These are phyloP conservation scores for Vitis hybrid DNA, from an alignment of 177 flowering plant species.

Conservation along the genomic window DNA sequence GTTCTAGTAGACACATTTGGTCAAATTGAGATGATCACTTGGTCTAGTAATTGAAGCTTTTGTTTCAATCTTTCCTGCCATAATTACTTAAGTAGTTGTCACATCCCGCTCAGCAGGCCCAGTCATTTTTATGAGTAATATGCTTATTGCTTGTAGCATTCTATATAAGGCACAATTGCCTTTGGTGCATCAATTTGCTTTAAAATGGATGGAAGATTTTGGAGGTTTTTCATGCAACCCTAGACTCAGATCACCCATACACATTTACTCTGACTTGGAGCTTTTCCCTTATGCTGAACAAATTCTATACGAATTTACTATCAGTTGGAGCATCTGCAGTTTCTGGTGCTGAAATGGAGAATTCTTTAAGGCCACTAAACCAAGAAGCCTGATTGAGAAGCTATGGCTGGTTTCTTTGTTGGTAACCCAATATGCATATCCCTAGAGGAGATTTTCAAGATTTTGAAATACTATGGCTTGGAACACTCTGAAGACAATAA, in stretches of 20 bases:
- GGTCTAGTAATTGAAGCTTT: conserved; percentile 99
- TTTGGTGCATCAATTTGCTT: conserved; percentile 82
- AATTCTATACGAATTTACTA: conserved; percentile 76
- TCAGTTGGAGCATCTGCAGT: conserved; percentile 89
- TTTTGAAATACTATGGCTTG: conserved; percentile 43
- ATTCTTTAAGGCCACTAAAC: conserved; percentile 66
- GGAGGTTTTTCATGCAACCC: conserved; percentile 76
- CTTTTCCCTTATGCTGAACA: conserved; percentile 77
- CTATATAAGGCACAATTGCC: conserved; percentile 90
- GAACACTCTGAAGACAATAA: conserved; percentile 33
- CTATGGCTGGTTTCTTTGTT: conserved; percentile 4
- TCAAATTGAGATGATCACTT: conserved; percentile 95
- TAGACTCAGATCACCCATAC: conserved; percentile 71
- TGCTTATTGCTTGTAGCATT: conserved; percentile 97
- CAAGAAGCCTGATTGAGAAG: conserved; percentile 14
- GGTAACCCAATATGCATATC: conserved; percentile 28
- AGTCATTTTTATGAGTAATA: conserved; percentile 90
- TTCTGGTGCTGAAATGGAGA: conserved; percentile 81
- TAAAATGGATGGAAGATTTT: conserved; percentile 98
- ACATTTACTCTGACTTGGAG: conserved; percentile 67
- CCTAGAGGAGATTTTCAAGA: conserved; percentile 38
- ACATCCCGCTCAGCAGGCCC: conserved; percentile 93
- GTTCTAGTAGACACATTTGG: conserved; percentile 98
- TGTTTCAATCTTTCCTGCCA: conserved; percentile 95
- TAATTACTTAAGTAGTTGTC: conserved; percentile 83